phyloP scores from a whole-genome alignment of 2,329 filamentous ascomycete genomes.

The Plenodomus biglobosus region DNA sequence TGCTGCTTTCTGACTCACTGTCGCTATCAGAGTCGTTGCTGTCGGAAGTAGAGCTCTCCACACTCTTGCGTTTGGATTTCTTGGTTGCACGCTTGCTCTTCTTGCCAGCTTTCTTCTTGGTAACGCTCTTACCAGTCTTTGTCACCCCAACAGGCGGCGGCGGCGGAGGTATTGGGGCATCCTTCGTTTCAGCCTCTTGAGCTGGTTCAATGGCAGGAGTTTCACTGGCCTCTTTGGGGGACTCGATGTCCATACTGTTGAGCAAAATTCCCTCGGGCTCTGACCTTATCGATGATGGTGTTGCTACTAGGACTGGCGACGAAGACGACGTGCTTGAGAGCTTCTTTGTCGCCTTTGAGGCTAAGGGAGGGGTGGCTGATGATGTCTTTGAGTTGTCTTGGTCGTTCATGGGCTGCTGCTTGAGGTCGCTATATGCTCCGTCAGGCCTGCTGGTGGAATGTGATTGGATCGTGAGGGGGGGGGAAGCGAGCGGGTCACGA shows the following conservation, averaged over 20 bases:
- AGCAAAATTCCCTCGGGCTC: conserved; percentile 22
- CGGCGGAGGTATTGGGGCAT: conserved; percentile 2
- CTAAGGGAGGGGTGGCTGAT: conserved; percentile 8
- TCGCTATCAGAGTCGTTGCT: conserved; percentile 19
- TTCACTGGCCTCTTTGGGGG: conserved; percentile 14
- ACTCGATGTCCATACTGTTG: conserved; percentile 15
- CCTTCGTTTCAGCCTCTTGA: conserved; percentile 1
- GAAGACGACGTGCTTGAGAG: conserved; percentile 26
- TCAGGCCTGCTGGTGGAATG: not conserved
- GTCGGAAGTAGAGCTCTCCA: conserved; percentile 28
- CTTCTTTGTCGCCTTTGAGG: conserved; percentile 10
- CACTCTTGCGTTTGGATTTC: conserved; percentile 19
- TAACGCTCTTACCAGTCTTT: conserved; percentile 6
- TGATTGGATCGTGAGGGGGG: not conserved
- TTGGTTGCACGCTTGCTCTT: conserved; percentile 16
- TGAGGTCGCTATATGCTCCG: not conserved
- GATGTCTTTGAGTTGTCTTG: conserved; percentile 14
- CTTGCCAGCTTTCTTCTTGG: conserved; percentile 14
- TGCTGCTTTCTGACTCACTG: conserved; percentile 21
- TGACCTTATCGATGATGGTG: conserved; percentile 22
- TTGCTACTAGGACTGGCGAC: conserved; percentile 28
- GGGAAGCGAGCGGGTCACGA: not conserved
- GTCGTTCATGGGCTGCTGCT: conserved; percentile 21
- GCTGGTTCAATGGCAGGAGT: conserved; percentile 4
- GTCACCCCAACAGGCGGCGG: conserved; percentile 8